phyloP scores from a whole-genome alignment of 2,329 filamentous ascomycete genomes.

The Cladosporium halotolerans region DNA sequence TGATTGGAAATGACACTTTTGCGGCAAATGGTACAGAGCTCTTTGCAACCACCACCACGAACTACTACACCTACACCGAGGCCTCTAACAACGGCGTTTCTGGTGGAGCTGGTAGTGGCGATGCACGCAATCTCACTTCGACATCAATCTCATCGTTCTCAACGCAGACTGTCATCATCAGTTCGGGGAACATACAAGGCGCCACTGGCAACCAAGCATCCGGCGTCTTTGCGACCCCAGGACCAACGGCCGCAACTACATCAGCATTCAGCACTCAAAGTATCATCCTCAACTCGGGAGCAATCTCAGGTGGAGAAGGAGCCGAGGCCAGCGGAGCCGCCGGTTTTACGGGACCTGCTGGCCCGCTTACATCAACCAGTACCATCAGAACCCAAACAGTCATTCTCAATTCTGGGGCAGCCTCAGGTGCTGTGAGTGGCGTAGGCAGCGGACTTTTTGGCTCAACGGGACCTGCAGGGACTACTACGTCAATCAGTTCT shows the following conservation, averaged over 20 bases:
- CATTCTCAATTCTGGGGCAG: not conserved
- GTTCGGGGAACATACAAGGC: conserved; percentile 2
- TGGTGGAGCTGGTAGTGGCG: conserved; percentile 16
- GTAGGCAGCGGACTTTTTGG: not conserved
- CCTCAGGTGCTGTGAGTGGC: not conserved
- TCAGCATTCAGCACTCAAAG: conserved; percentile 17
- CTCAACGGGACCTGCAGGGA: conserved; percentile 1
- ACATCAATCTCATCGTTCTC: conserved; percentile 8
- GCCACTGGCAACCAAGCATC: conserved; percentile 2
- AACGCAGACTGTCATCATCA: conserved; percentile 4
- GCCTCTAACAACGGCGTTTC: conserved; percentile 13
- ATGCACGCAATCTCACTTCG: conserved; percentile 19
- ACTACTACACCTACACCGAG: conserved; percentile 18
- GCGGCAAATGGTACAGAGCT: conserved; percentile 20
- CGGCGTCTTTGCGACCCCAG: conserved; percentile 6
- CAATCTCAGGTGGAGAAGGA: conserved; percentile 11
- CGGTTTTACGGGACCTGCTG: conserved; percentile 12
- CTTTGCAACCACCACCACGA: conserved; percentile 20
- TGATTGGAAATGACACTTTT: conserved; percentile 20
- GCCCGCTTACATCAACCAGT: not conserved
- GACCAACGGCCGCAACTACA: conserved; percentile 13
- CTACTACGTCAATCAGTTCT: not conserved
- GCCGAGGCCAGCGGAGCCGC: conserved; percentile 10
- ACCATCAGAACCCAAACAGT: conserved; percentile 1
- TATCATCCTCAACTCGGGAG: conserved; percentile 15